Conservation (phyloP, 2,329 filamentous ascomycete genomes). For the Zopfia rhizophila region DNA sequence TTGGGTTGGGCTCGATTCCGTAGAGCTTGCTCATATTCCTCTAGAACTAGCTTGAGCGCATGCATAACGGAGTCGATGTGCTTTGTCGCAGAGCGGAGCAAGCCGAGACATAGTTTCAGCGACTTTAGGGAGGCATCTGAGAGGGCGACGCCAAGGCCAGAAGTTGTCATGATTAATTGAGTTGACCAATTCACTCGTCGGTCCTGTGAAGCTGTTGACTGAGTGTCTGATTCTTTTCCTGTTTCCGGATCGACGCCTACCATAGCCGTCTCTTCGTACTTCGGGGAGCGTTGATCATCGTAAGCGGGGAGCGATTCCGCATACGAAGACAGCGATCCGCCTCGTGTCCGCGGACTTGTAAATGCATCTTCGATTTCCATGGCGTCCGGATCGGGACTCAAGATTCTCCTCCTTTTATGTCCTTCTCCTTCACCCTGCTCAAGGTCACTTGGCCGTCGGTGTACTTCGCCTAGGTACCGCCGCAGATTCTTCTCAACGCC, state of each 20-base stretch:
- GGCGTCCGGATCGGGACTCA: constrained; percentile 46
- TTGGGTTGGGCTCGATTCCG: constrained; percentile 42
- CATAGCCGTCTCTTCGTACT: constrained; percentile 71
- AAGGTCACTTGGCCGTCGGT: constrained; percentile 64
- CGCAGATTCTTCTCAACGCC: constrained; percentile 88
- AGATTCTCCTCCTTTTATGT: constrained; percentile 57
- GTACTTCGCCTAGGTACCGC: constrained; percentile 75
- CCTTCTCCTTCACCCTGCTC: constrained; percentile 52
- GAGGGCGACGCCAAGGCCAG: constrained; percentile 89
- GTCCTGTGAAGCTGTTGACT: constrained; percentile 40
- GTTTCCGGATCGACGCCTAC: constrained; percentile 38
- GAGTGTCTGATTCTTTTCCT: constrained; percentile 32
- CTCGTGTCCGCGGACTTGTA: constrained; percentile 49
- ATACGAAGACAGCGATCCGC: constrained; percentile 72
- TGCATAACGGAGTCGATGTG: constrained; percentile 80
- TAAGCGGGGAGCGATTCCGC: constrained; percentile 85
- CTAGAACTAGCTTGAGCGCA: constrained; percentile 77
- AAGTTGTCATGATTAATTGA: constrained; percentile 87
- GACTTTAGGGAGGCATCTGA: constrained; percentile 87
- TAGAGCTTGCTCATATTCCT: constrained; percentile 76
- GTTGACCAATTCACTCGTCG: constrained; percentile 74
- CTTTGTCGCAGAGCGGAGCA: constrained; percentile 83
- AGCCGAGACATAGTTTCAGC: constrained; percentile 83
- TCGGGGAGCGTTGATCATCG: constrained; percentile 79
- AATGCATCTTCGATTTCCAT: constrained; percentile 62